These are phyloP conservation scores for Pyricularia sp. DNA, from an alignment of 2,329 filamentous ascomycete species.

Conservation along the genomic window DNA sequence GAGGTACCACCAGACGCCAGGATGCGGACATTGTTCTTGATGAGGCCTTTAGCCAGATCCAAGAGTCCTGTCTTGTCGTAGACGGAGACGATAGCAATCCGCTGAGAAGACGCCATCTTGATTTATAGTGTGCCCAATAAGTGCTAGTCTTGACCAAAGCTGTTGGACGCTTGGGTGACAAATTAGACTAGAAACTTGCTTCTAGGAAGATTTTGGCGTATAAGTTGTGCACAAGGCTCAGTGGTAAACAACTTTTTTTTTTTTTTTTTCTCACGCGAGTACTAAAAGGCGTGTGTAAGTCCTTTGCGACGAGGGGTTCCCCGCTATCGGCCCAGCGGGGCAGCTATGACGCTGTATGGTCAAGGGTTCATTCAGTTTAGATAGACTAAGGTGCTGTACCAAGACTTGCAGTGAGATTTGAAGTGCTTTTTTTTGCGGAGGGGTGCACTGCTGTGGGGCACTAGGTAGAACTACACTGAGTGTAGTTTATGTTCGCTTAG, in stretches of 20 bases:
- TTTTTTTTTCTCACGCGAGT: neutral
- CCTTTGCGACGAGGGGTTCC: neutral
- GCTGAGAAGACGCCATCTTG: conserved; percentile 29
- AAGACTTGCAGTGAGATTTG: neutral
- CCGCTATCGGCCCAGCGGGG: neutral
- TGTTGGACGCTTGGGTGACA: neutral
- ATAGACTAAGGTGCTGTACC: neutral
- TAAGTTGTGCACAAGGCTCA: neutral
- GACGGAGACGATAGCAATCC: conserved; percentile 86
- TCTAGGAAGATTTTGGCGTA: neutral
- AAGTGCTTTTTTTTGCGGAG: neutral
- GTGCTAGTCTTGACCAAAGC: neutral
- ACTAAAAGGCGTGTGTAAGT: neutral
- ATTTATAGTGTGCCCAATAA: neutral
- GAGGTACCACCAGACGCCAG: conserved; percentile 91
- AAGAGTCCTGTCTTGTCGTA: conserved; percentile 96
- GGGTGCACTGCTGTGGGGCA: neutral
- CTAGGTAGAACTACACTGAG: neutral
- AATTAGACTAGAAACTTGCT: neutral
- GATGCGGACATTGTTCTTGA: conserved; percentile 80
- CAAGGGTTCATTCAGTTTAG: neutral
- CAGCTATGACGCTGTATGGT: neutral
- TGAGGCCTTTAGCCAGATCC: conserved; percentile 81
- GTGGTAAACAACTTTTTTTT: neutral
- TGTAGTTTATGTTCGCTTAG: neutral